Percentiles rank a stretch among this genome's conserved stretches.
phyloP scores from a whole-genome alignment of 1,284 basidiomycete genomes.

The Rhizoctonia solani region DNA sequence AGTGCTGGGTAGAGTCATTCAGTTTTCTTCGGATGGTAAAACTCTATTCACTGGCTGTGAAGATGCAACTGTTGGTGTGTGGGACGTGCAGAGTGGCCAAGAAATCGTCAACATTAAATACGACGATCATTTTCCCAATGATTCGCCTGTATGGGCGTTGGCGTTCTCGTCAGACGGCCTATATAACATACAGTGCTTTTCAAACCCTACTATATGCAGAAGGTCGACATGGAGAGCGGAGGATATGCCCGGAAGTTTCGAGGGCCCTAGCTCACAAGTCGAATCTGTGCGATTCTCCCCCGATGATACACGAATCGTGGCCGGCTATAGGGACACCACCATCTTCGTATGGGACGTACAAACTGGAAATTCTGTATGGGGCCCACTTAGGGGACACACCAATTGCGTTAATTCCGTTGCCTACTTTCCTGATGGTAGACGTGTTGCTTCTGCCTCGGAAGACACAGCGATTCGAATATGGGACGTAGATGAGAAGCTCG shows the following conservation, averaged over 20 bases:
- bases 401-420: not conserved
- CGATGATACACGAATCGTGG: not conserved
- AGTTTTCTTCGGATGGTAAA: not conserved
- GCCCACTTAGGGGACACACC: not conserved
- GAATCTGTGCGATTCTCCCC: not conserved
- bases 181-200: too few relatives aligned
- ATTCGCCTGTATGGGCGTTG: too few relatives aligned
- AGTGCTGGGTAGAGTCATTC: too few relatives aligned
- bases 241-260: not conserved
- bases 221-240: too few relatives aligned
- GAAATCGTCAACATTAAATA: too few relatives aligned
- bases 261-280: not conserved
- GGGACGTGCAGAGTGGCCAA: not conserved
- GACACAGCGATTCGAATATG: constrained; percentile 33
- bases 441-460: constrained; percentile 15
- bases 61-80: not conserved
- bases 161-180: too few relatives aligned
- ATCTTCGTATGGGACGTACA: not conserved
- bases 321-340: not conserved
- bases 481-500: constrained; percentile 6
- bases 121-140: too few relatives aligned
- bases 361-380: not conserved
- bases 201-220: too few relatives aligned
- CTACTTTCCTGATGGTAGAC: constrained; percentile 26
- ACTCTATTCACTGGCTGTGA: not conserved